Base-by-base conservation (phyloP, 1,284 basidiomycete genomes). In the Cutaneotrichosporon dermatis region DNA sequence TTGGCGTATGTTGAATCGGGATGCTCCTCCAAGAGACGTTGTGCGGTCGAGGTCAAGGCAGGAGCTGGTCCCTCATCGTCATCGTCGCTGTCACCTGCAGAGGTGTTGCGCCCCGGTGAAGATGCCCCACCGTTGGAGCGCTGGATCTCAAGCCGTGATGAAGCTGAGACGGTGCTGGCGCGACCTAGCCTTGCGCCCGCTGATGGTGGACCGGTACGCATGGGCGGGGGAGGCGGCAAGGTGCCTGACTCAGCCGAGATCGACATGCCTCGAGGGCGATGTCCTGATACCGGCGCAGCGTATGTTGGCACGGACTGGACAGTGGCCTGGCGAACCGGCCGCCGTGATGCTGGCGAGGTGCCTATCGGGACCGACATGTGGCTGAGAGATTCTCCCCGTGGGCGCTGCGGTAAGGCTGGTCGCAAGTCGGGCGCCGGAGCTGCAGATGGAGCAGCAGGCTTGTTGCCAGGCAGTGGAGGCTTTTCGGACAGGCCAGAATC, bases 1-100 rank as follows among this genome's bases (percentile, higher is more conserved):
- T 90, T 94, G 1, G 92, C 88, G 50, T 84, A 83, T 51, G 86
- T 90, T 7, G 85, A 82, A 73, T 95, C 92, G 0, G 92, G 92
- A 57, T 91, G 83, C 16, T 84, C 80, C 60, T 92, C 88, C 0
- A 83, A 51, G 15, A 72, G 62, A 3, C 73, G 63, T 48, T 74
- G 75, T 1, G 73, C 69, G 15, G 62, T 54, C 1, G 67, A 48
- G 4, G 62, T 63, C 3, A 71, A 48, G 2, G 61, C 64, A 1
- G 58, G 51, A 0, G 59, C 49, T 0, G 66, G 55, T 1, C 64
- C 66, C 8, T 65, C 72, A 4, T 68, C 75, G 40, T 70, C 73
- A 25, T 70, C 73, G 9, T 72, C 71, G 9, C 51, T 57, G 44
- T 60, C 62, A 37, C 43, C 53, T 15, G 16, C 45, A 39, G 54